These are phyloP conservation scores for Rasamsonia emersonii DNA, from an alignment of 2,329 filamentous ascomycete species.

Conservation along the genomic window DNA sequence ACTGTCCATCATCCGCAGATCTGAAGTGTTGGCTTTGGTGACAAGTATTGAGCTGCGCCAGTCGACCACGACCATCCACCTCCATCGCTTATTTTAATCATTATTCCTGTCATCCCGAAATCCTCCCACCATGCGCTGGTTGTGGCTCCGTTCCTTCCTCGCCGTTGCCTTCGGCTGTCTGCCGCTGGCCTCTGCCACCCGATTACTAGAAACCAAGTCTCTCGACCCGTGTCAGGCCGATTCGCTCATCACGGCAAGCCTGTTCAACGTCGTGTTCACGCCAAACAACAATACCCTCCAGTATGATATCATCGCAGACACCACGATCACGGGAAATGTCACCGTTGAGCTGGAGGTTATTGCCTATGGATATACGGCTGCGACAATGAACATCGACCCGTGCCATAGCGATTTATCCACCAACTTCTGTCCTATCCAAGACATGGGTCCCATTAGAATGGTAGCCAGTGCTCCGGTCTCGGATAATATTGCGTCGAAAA, in stretches of 20 bases:
- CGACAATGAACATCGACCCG: conserved; percentile 7
- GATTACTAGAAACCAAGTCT: conserved; percentile 7
- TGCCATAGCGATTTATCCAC: conserved; percentile 6
- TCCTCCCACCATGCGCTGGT: conserved; percentile 5
- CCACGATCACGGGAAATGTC: conserved; percentile 9
- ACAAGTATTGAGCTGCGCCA: too few relatives aligned
- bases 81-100: too few relatives aligned
- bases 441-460: conserved; percentile 6
- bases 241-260: conserved; percentile 9
- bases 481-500: conserved; percentile 3
- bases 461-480: conserved; percentile 3
- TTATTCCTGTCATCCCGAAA: too few relatives aligned
- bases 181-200: conserved; percentile 4
- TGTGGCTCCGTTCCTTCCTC: conserved; percentile 2
- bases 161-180: conserved; percentile 2
- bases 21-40: too few relatives aligned
- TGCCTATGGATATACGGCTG: conserved; percentile 8
- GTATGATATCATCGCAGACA: conserved; percentile 10
- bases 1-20: too few relatives aligned
- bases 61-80: too few relatives aligned
- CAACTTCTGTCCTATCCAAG: conserved; percentile 11
- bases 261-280: conserved; percentile 9
- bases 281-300: conserved; percentile 7
- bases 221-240: conserved; percentile 8
- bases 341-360: conserved; percentile 9